phyloP scores from a whole-genome alignment of 2,329 filamentous ascomycete species.

The Fusarium buxicola region DNA sequence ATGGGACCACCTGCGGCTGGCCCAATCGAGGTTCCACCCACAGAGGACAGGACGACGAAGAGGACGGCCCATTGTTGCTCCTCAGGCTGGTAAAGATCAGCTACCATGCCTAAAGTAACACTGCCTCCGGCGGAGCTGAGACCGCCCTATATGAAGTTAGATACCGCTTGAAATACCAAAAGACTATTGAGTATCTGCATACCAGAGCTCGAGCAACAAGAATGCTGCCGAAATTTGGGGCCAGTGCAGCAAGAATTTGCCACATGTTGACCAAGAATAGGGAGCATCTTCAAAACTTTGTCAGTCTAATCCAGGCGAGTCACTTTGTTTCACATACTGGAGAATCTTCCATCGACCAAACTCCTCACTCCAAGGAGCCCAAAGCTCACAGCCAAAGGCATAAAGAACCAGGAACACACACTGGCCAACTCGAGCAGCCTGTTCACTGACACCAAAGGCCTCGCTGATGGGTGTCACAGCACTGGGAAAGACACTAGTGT shows the following conservation, averaged over 20 bases:
- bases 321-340: conserved; percentile 62
- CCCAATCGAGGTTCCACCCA: conserved; percentile 78
- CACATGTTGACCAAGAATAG: conserved; percentile 80
- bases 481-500: conserved; percentile 77
- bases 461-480: conserved; percentile 71
- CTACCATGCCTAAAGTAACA: conserved; percentile 78
- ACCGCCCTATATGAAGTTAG: conserved; percentile 55
- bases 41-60: conserved; percentile 80
- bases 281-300: conserved; percentile 52
- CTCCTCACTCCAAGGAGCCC: conserved; percentile 87
- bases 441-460: conserved; percentile 73
- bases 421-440: conserved; percentile 76
- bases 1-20: conserved; percentile 74
- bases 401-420: conserved; percentile 82
- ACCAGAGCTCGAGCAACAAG: conserved; percentile 73
- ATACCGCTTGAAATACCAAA: background rate
- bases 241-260: conserved; percentile 76
- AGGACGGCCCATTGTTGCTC: conserved; percentile 78
- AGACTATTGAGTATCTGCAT: background rate
- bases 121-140: conserved; percentile 77
- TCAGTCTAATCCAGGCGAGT: background rate
- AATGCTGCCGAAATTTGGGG: conserved; percentile 76
- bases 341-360: conserved; percentile 79
- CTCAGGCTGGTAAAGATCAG: conserved; percentile 76
- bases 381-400: conserved; percentile 85